These are phyloP conservation scores for Allantophomopsis cytisporea DNA, from an alignment of 2,329 filamentous ascomycete genomes.

Conservation along the genomic window DNA sequence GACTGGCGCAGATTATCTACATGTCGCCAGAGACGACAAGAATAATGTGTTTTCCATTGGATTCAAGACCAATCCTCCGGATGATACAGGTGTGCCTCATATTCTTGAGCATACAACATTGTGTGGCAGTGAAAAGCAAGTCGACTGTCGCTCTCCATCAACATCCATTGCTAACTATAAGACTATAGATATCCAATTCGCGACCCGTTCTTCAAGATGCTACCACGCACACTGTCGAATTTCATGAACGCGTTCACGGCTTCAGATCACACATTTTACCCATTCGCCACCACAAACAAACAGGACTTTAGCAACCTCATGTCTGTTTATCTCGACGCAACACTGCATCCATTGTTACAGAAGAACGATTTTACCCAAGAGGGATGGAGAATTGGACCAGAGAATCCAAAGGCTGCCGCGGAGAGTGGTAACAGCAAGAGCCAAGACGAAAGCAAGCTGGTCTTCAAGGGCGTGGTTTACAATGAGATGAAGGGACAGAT, in stretches of 20 bases:
- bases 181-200: constrained; percentile 77
- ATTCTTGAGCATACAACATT: constrained; percentile 96
- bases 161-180: constrained; percentile 15
- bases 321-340: constrained; percentile 93
- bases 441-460: constrained; percentile 51
- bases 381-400: constrained; percentile 90
- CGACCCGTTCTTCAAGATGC: constrained; percentile 99
- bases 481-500: constrained; percentile 99
- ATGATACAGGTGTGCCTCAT: constrained; percentile 91
- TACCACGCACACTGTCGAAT: constrained; percentile 93
- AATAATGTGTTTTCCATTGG: constrained; percentile 99
- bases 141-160: constrained; percentile 3
- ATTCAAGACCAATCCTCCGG: constrained; percentile 97
- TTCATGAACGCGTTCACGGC: constrained; percentile 99
- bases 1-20: constrained; percentile 90
- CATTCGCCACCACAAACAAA: constrained; percentile 90
- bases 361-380: constrained; percentile 90
- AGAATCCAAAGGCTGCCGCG: constrained; percentile 52
- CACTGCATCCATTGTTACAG: constrained; percentile 78
- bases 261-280: constrained; percentile 92
- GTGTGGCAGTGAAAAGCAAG: constrained; percentile 84
- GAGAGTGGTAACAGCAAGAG: constrained; percentile 23
- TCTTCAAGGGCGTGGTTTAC: constrained; percentile 97
- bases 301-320: constrained; percentile 94
- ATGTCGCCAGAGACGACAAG: constrained; percentile 86